phyloP scores from a whole-genome alignment of 2,329 filamentous ascomycete genomes.

The Furcasterigmium furcatum region DNA sequence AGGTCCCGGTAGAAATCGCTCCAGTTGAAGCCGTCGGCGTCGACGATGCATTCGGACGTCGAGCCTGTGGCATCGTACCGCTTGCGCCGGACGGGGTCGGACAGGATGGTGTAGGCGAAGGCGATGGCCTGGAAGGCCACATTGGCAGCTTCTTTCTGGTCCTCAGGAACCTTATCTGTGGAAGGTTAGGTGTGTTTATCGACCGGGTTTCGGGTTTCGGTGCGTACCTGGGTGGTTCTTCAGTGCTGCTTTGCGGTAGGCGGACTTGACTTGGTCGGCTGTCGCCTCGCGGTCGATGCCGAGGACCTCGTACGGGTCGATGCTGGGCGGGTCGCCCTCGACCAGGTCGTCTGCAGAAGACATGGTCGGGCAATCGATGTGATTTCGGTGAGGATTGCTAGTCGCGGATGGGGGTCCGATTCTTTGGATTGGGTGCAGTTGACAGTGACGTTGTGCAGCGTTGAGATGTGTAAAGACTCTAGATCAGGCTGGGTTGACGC shows the following conservation, averaged over 20 bases:
- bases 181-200: not conserved
- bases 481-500: not conserved
- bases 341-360: slow-evolving; percentile 43
- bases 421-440: too few species aligned
- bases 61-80: slow-evolving; percentile 90
- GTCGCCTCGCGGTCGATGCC: slow-evolving; percentile 68
- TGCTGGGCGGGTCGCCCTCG: slow-evolving; percentile 56
- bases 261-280: slow-evolving; percentile 77
- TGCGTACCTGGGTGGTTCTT: slow-evolving; percentile 76
- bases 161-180: slow-evolving; percentile 70
- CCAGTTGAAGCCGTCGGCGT: slow-evolving; percentile 85
- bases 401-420: too few species aligned
- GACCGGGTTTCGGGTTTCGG: not conserved
- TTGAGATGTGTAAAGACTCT: not conserved
- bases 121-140: slow-evolving; percentile 84
- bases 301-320: slow-evolving; percentile 80
- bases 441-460: too few species aligned
- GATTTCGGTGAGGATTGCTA: too few species aligned
- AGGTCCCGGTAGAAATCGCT: slow-evolving; percentile 83
- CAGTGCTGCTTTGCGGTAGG: slow-evolving; percentile 88
- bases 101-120: slow-evolving; percentile 91
- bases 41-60: slow-evolving; percentile 77
- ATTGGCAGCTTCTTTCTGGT: slow-evolving; percentile 70
- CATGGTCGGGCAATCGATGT: slow-evolving; percentile 4
- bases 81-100: slow-evolving; percentile 73